Evolutionary conservation across 768 basidiomycete genomes (phyloP), one percentile per base, ranked within the genome.

Genomic region (Hortiboletus campestris): DNA sequence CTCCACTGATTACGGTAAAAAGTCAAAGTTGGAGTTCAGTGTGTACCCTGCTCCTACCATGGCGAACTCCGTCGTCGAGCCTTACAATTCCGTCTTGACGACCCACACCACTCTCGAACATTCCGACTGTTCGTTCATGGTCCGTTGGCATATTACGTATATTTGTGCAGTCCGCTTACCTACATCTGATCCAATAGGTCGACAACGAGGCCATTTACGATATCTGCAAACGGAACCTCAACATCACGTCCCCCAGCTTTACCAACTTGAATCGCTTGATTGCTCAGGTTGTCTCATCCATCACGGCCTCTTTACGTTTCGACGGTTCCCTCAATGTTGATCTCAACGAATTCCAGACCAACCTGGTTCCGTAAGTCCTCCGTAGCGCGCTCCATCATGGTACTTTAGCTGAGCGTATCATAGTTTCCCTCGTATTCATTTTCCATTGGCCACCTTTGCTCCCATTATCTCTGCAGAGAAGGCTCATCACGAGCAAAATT

Each of bases 101-200:
- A 98, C 96, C 38, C 96, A 98, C 79, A 97, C 95, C 52, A 98
- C 96, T 29, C 87, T 98, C 44, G 96, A 98, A 76, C 94, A 98
- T 76, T 96, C 94, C 17, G 96, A 98, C 75, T 98, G 96, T 76
- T 98, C 96, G 28, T 98, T 98, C 83, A 97, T 98, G 96, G 96
- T 85, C 59, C 34, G 77, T 51, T 46, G 52, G 54, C 49, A 12
- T 47, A 22, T 52, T 59, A 57, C 55, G 51, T 46, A 22, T 48
- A 36, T 52, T 36, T 38, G 13, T 32, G 46, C 44, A 6, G 1
- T 28, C 11, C 49, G 42, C 47, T 63, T 45, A 59, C 53, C 49
- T 29, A 47, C 34, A 9, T 55, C 7, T 14, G 9, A 44, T 42
- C 7, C 40, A 44, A 59, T 53, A 85, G 84, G 84, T 85, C 49